phyloP scores from a whole-genome alignment of 2,329 filamentous ascomycete genomes.

The Fonsecaea multimorphosa region DNA sequence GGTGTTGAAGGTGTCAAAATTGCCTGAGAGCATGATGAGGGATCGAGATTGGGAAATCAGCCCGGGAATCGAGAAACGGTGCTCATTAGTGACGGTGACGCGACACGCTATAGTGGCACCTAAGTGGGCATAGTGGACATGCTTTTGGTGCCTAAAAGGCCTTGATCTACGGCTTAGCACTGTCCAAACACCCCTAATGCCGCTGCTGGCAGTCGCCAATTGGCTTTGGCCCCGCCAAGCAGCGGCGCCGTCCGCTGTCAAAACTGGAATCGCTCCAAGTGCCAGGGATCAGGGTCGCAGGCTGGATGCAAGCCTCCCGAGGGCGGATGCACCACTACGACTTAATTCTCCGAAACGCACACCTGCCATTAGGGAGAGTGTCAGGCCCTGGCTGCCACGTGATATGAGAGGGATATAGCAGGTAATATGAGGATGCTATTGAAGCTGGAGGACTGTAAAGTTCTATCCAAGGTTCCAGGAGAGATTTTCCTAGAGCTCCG shows the following conservation, averaged over 20 bases:
- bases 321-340: not conserved
- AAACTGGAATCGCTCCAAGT: conserved; percentile 14
- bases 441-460: too few species aligned
- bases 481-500: too few species aligned
- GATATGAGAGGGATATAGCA: too few species aligned
- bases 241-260: conserved; percentile 15
- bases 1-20: conserved; percentile 33
- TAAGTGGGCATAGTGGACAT: not conserved
- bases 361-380: not conserved
- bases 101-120: conserved; percentile 33
- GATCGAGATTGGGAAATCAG: conserved; percentile 34
- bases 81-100: conserved; percentile 11
- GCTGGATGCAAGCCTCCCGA: not conserved
- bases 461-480: too few species aligned
- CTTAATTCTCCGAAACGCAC: conserved; percentile 18
- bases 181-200: conserved; percentile 6
- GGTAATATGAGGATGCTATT: too few species aligned
- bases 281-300: conserved; percentile 19
- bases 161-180: not conserved
- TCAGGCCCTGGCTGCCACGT: too few species aligned
- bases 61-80: conserved; percentile 12
- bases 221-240: conserved; percentile 5
- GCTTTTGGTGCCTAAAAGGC: not conserved
- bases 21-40: conserved; percentile 17
- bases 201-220: conserved; percentile 11